Conservation (phyloP, 495 filamentous ascomycete genomes). For the Hypoxylon crocopeplum region DNA sequence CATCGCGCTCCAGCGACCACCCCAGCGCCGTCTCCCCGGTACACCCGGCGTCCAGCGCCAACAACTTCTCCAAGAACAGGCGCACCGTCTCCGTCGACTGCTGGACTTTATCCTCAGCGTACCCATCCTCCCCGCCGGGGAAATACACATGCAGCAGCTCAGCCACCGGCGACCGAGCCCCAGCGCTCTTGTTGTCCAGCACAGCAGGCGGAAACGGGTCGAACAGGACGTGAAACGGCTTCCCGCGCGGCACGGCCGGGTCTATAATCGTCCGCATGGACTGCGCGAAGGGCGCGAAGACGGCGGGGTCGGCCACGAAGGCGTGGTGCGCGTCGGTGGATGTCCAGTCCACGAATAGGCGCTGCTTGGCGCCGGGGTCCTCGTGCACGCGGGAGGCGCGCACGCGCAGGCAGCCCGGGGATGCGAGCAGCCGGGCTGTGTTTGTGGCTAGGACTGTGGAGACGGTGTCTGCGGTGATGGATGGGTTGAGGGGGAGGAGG, state of each 20-base stretch:
- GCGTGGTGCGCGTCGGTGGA: conserved; percentile 15
- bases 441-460: conserved; percentile 5
- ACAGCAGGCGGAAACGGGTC: conserved; percentile 3
- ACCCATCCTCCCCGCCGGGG: conserved; percentile 5
- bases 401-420: conserved; percentile 27
- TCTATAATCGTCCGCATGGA: conserved; percentile 7
- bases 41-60: conserved; percentile 14
- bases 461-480: conserved; percentile 1
- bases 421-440: conserved; percentile 17
- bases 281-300: conserved; percentile 19
- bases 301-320: conserved; percentile 14
- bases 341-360: conserved; percentile 35
- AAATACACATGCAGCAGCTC: conserved; percentile 25
- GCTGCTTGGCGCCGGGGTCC: conserved; percentile 6
- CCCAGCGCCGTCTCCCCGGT: conserved; percentile 46
- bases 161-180: neutral
- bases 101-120: neutral
- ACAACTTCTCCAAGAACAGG: neutral
- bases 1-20: conserved; percentile 54
- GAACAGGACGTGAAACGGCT: conserved; percentile 26
- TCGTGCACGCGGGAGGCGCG: conserved; percentile 15
- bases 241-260: neutral
- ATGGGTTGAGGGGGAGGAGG: conserved; percentile 9
- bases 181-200: neutral
- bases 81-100: neutral